These are phyloP conservation scores for Eucalyptus caleyi DNA, from an alignment of 345 rosid species.

Conservation along the genomic window DNA sequence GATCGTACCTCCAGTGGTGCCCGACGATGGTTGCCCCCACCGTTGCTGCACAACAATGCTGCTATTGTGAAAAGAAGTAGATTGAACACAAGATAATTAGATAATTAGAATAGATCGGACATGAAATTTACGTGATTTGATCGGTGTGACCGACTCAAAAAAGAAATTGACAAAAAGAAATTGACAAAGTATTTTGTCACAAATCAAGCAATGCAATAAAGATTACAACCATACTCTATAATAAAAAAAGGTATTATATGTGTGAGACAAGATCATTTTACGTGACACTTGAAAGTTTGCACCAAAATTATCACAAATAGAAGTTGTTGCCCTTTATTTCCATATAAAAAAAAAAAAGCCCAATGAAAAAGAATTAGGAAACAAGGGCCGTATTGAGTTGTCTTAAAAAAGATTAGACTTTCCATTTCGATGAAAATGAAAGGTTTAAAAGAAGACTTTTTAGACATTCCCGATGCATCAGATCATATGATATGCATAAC, in stretches of 20 bases:
- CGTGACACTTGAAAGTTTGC: background rate
- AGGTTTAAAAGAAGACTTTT: conserved; percentile 2
- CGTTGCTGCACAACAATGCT: background rate
- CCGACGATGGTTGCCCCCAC: too few relatives aligned
- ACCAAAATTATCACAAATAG: background rate
- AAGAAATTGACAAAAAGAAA: background rate
- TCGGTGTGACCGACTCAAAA: background rate
- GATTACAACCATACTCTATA: background rate
- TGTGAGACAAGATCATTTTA: background rate
- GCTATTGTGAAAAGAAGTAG: background rate
- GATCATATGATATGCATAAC: background rate
- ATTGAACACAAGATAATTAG: background rate
- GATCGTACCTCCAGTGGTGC: background rate
- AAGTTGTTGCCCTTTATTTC: background rate
- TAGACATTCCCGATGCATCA: conserved; percentile 8
- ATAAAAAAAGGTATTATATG: background rate
- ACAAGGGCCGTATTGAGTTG: background rate
- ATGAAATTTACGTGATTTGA: accelerated
- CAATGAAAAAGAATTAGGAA: background rate
- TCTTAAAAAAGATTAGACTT: background rate
- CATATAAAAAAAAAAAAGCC: background rate
- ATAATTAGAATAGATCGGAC: too few relatives aligned
- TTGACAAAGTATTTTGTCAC: background rate
- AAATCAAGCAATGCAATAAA: background rate
- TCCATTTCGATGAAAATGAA: background rate